Conservation (phyloP, 768 basidiomycete species). For the Suillus placidus region DNA sequence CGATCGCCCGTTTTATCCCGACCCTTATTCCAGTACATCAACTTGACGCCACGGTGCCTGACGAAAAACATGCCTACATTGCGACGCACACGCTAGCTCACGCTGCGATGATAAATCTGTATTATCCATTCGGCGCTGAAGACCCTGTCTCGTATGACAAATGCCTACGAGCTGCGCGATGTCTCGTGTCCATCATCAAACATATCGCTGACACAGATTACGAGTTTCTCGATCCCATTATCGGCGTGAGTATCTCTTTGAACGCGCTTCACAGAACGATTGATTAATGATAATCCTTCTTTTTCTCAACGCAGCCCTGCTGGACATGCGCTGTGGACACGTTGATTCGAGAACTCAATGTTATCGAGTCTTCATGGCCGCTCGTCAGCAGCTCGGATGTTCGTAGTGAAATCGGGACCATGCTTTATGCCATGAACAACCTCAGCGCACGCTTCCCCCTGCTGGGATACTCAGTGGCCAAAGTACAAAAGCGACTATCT, state of each 20-base stretch:
- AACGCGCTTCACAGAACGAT: neutral
- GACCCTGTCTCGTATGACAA: constrained; percentile 66
- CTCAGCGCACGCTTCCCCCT: constrained; percentile 65
- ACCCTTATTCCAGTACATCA: constrained; percentile 69
- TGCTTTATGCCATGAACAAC: constrained; percentile 66
- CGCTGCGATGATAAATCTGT: constrained; percentile 65
- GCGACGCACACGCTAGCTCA: constrained; percentile 68
- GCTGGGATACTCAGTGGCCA: constrained; percentile 38
- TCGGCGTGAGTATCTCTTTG: constrained; percentile 55
- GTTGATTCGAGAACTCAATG: constrained; percentile 65
- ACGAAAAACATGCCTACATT: constrained; percentile 63
- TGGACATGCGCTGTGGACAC: constrained; percentile 74
- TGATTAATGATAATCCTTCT: constrained; percentile 1
- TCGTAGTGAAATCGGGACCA: constrained; percentile 59
- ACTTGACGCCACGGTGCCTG: constrained; percentile 53
- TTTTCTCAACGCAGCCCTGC: constrained; percentile 51
- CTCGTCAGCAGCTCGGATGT: constrained; percentile 58
- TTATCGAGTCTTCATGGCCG: constrained; percentile 66
- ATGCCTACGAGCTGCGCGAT: constrained; percentile 63
- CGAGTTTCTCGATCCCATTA: constrained; percentile 74
- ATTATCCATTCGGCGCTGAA: constrained; percentile 61
- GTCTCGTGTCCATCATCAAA: constrained; percentile 61
- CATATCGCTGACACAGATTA: constrained; percentile 66
- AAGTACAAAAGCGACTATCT: constrained; percentile 35
- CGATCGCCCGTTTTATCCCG: constrained; percentile 63